Evolutionary conservation across 139 green algal species (phyloP), one percentile per base, ranked within the genome.

Genomic region (Chlamydomonas schloesseri): DNA sequence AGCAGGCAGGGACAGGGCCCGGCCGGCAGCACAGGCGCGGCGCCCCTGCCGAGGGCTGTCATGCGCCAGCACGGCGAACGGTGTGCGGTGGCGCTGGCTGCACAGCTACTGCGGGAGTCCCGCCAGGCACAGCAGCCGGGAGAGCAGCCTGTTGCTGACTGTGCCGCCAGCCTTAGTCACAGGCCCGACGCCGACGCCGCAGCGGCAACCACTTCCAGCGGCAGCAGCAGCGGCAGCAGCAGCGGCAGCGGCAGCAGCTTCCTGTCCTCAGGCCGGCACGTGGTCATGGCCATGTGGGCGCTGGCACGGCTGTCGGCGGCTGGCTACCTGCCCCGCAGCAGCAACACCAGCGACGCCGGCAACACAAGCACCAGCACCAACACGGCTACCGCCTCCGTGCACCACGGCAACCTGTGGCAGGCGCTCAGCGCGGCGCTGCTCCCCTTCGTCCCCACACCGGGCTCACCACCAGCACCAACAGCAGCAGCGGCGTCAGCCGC

Each of bases 231-330:
- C 70, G 20, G 36, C 31, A 33, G 62, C 62, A 69, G 5, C 3
- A 69, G 62, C 65, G 13, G n/a, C 29, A 20, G 29, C 65, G n/a
- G 65, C n/a, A 26, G 31, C 62, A 23, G 17, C 67, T 46, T 5
- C 24, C 55, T 24, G 55, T 62, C 18, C 67, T 50, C 42, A 8
- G 76, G 60, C 5, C 60, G 78, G 46, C 42, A 42, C 28, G 37
- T 84, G 46, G 78, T 74, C 20, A 74, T 84, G 78, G 78, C 46
- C 10, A 67, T 67, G 64, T 84, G 78, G 78, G 64, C 64, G 18
- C 64, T 74, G 64, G 78, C 78, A 5, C 29, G 64, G 5, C 78
- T 84, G 1, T 50, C 46, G 17, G 6, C 20, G 9, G 42, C 29
- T 5, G 78, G 78, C 15, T 50, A 68, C 64, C 20, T 74, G 36